Evolutionary conservation across 768 basidiomycete genomes (phyloP), one percentile per base, ranked within the genome.

Genomic region (Mrakia frigida): DNA sequence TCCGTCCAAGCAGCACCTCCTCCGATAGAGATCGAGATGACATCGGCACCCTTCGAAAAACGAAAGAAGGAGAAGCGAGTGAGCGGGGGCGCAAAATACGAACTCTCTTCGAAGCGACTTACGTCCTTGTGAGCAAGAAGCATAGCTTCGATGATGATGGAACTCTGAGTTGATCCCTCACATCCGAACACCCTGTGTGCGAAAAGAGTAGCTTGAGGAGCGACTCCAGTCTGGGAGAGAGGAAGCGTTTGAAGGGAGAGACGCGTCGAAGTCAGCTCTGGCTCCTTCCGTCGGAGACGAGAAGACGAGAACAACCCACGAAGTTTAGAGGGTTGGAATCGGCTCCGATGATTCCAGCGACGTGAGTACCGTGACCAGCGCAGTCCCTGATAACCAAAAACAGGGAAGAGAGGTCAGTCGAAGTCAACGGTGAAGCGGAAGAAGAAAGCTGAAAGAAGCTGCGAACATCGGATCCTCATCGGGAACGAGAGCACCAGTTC

Each of bases 1-100:
- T 88, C 87, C 1, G 89, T 88, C 90, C 90, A 92, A 4, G 89
- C 90, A 77, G 87, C 85, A 5, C 86, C 79, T 21, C 88, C 80
- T 50, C 90, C 90, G 7, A 91, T 82, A n/a, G 89, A 90, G 79
- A 91, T 82, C 6, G 88, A 88, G 77, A 91, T 83, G 75, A 92
- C 86, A 80, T 91, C 88, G 78, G 87, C 84, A 0, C 87, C 87
- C 37, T 89, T 89, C 16, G 81, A 82, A 16, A 52, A 3, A 71
- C 10, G 13, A 33, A 28, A 33, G 21, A 14, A 46, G 35, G 10
- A 52, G 18, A 4, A 28, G 50, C 28, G 10, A 28, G 25, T 46
- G 1, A 50, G 31, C 13, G 0, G 23, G 28, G 3, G 46, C 2
- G 46, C 6, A 50, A 14, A 9, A 14, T 3, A 21, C 16, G 6